Evolutionary conservation across 495 filamentous ascomycete genomes (phyloP), one percentile per base, ranked within the genome.

Genomic region (Penicillium coffeae): DNA sequence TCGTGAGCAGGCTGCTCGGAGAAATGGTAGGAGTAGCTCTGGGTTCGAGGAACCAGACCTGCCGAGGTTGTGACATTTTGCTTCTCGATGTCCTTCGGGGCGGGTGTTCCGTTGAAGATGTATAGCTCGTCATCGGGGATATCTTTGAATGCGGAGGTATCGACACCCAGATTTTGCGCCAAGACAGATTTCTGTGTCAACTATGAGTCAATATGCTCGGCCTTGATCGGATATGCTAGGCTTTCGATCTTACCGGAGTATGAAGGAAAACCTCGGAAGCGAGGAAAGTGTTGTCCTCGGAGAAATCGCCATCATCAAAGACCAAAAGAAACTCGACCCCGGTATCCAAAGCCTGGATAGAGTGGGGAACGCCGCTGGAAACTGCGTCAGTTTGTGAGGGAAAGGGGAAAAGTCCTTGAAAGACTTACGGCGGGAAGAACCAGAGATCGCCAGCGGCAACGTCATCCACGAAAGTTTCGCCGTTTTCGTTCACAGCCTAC

Each of bases 301-400:
- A 80, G 68, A 89, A 89, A n/a, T 60, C 62, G 1, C 84, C 84
- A 38, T 84, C 72, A 58, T 89, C 81, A 55, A 88, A 88, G 36
- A 88, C 75, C 9, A 89, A 71, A 8, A 88, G 72, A 60, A 88
- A 88, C 52, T 89, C 85, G 20, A 73, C 75, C 2, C 84, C 85
- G 15, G 77, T 70, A 12, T 81, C 76, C 2, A 86, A 65, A 0
- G 77, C 85, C 62, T 89, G 84, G 30, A 89, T 75, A 4, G 75
- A 80, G 54, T 88, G 85, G 6, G 85, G 85, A 18, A 85, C 65
- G 12, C 85, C 84, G 3, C 70, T 73, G n/a, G n/a, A 38, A 7
- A n/a, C 13, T 30, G 39, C 16, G 15, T 5, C 14, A 8, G n/a
- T 43, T 2, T 27, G 40, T 15, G 13, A 6, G 6, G 14, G 4